phyloP scores from a whole-genome alignment of 2,329 filamentous ascomycete genomes.

The Botrytis paeoniae region DNA sequence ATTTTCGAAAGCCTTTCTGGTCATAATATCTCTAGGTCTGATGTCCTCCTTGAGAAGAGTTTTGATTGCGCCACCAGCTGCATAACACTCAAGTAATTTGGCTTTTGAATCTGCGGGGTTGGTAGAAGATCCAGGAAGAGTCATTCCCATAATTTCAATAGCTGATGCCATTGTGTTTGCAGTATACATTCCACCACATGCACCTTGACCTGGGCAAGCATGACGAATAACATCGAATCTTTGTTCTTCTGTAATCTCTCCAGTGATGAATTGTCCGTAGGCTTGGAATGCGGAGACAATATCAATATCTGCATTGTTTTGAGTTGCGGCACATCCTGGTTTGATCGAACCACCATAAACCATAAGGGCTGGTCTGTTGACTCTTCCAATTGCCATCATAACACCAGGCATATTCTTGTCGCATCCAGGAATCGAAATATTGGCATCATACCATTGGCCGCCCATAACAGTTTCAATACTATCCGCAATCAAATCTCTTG shows the following conservation, averaged over 20 bases:
- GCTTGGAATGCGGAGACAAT: slow-evolving; percentile 98
- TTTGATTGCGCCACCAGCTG: slow-evolving; percentile 70
- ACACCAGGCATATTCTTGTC: slow-evolving; percentile 99
- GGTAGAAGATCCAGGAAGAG: slow-evolving; percentile 77
- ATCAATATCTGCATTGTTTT: slow-evolving; percentile 75
- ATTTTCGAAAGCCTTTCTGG: slow-evolving; percentile 76
- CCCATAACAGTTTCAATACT: slow-evolving; percentile 99
- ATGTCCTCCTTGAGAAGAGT: slow-evolving; percentile 74
- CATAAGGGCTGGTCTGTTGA: slow-evolving; percentile 95
- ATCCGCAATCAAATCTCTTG: slow-evolving; percentile 93
- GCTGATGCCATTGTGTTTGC: slow-evolving; percentile 75
- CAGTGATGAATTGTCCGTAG: slow-evolving; percentile 90
- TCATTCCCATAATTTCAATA: slow-evolving; percentile 72
- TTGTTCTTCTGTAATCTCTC: slow-evolving; percentile 85
- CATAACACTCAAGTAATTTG: slow-evolving; percentile 71
- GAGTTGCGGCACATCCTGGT: slow-evolving; percentile 77
- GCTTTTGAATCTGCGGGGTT: slow-evolving; percentile 70
- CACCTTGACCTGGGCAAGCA: slow-evolving; percentile 80
- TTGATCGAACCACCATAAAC: slow-evolving; percentile 95
- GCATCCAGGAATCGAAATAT: slow-evolving; percentile 93
- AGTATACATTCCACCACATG: slow-evolving; percentile 84
- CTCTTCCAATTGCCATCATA: slow-evolving; percentile 86
- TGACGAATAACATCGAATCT: slow-evolving; percentile 93
- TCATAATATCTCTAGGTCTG: slow-evolving; percentile 73
- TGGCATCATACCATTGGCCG: slow-evolving; percentile 97